Base-by-base conservation (phyloP, 192 early-diverging fungal genomes). In the Rhizoclosmatium sp. region DNA sequence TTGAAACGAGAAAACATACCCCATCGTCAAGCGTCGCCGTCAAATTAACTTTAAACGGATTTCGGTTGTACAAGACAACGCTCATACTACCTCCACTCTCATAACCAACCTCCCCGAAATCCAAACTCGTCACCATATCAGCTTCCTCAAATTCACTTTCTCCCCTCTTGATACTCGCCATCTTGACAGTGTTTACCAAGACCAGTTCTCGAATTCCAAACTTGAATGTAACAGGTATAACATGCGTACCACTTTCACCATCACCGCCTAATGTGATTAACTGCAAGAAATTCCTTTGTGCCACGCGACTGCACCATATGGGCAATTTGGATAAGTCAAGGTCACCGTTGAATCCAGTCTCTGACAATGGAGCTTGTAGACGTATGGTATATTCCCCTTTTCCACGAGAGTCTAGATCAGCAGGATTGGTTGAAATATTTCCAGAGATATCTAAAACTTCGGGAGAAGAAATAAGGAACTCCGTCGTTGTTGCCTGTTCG, bases 81-180 rank as follows among this genome's bases (percentile, higher is more conserved):
- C 39, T 70, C 40, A 73, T 64, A 3, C 76, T 76, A 3, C 65
- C 70, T 4, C 87, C 87, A 31, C 1, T 23, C 12, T 84, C 84
- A 76, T 86, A 83, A 1, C 47, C 78, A 62, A 75, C 75, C 71
- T 83, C 82, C n/a, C 87, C 87, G 78, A 86, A 88, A 61, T 85
- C 84, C 12, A 88, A 23, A 12, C 46, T n/a, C 39, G 46, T 78
- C 31, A 82, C 64, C 39, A 47, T 19, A 40, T 86, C 82, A n/a
- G 68, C 71, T 23, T 84, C 82, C 60, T 80, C 58, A 66, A 59
- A 64, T 19, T 58, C 40, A n/a, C 44, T 31, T 4, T 78, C 79
- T 21, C 80, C 82, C 16, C 78, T 79, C 54, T 77, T 70, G 12
- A 69, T 60, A 60, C 21, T 59, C 14, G 40, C 73, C 44, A 47